Base-by-base conservation (phyloP, 306 rosid species). In the Dryas alaskensis region DNA sequence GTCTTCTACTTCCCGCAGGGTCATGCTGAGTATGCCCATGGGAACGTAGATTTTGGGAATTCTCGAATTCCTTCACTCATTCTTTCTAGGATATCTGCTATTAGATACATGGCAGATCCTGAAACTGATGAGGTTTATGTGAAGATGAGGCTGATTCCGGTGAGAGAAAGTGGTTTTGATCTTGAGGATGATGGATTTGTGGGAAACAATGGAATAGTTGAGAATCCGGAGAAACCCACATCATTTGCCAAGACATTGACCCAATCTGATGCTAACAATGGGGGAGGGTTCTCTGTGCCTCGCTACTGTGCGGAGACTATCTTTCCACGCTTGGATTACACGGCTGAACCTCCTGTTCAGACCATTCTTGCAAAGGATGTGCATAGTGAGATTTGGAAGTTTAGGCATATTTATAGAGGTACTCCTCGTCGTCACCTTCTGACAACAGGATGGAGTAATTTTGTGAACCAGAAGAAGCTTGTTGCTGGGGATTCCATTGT, bases 391-490 rank as follows among this genome's bases (percentile, higher is more conserved):
- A 79, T 84, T 71, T 95, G 96, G 95, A 92, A 87, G 88, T 95
- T 95, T 55, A 92, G 99, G 85, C 99, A 95, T 73, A 95, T 95
- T 22, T 95, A 95, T 68, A 86, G 99, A 80, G 99, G 99, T 45
- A 95, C 99, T 22, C 99, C 99, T 5, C 90, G 99, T 53, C 90
- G 99, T 61, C 99, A 95, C 67, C 97, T 95, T 58, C 72, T 95
- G 83, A 95, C 99, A 17, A 95, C 98, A 2, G 99, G 99, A 48
- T 95, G 99, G 99, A 95, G 98, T 77, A 90, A 87, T 85, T 95
- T 95, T 60, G 99, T 95, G 77, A 95, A 95, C 81, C 89, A 85
- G 63, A 95, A 95, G 87, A 92, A 88, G 81, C 99, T 95, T 80
- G 97, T 92, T 79, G 99, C 99, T 22, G 99, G 99, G 54, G 99